Percentiles rank a stretch among this genome's conserved stretches.
These are phyloP conservation scores for Kuraishia cidri DNA, from an alignment of 805 yeast genomes.

Conservation along the genomic window DNA sequence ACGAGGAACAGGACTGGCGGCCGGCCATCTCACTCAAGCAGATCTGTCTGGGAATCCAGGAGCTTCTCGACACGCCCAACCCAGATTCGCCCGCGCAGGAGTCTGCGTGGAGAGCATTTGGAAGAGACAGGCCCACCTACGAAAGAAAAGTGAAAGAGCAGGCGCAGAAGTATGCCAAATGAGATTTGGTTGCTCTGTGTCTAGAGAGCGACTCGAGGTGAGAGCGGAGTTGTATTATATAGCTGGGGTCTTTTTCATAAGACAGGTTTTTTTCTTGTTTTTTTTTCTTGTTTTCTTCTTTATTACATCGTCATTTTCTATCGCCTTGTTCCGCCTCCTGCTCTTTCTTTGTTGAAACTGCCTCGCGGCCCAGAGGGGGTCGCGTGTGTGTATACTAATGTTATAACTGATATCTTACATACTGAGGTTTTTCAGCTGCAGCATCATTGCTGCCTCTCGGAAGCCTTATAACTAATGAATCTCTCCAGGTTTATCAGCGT, in stretches of 20 bases:
- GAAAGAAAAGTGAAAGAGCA: constrained; percentile 76
- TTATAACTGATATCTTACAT: too few species aligned
- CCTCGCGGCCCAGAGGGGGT: too few species aligned
- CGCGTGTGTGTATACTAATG: too few species aligned
- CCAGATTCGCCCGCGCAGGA: constrained; percentile 97
- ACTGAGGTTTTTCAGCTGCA: too few species aligned
- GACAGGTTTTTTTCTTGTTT: background rate
- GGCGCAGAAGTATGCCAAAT: constrained; percentile 53
- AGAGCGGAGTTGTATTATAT: background rate
- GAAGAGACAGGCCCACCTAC: constrained; percentile 58
- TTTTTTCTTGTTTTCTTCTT: background rate
- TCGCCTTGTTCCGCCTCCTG: too few species aligned
- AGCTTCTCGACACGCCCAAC: constrained; percentile 81
- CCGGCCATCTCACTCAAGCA: constrained; percentile 93
- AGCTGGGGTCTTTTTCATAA: background rate
- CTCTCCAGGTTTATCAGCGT: constrained; percentile 58
- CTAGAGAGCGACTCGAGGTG: background rate
- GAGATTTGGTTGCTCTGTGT: background rate
- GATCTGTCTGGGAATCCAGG: constrained; percentile 87
- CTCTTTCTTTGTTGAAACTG: too few species aligned
- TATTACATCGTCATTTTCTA: too few species aligned
- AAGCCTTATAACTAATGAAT: constrained; percentile 68
- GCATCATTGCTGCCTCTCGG: too few species aligned
- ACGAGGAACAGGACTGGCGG: constrained; percentile 96
- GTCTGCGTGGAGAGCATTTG: constrained; percentile 88